These are phyloP conservation scores for Tephrocybe rancida DNA, from an alignment of 768 basidiomycete species.

Conservation along the genomic window DNA sequence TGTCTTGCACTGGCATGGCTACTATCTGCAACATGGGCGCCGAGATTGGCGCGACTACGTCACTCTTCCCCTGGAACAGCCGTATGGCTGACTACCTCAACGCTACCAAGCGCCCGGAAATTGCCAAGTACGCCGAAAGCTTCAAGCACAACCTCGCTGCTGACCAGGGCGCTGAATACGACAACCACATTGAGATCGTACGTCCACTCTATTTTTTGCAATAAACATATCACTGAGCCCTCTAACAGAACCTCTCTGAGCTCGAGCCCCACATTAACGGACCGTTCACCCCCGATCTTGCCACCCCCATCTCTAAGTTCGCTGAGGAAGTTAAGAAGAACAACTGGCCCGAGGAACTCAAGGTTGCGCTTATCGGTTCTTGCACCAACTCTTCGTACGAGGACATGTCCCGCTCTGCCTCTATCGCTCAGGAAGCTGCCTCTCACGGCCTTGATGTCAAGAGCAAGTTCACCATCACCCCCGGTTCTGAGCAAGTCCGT, in stretches of 20 bases:
- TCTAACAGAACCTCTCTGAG: conserved; percentile 81
- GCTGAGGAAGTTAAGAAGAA: conserved; percentile 91
- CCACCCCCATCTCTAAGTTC: conserved; percentile 97
- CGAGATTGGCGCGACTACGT: conserved; percentile 98
- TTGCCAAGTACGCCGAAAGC: conserved; percentile 84
- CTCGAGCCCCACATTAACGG: conserved; percentile 99
- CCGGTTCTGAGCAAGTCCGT: conserved; percentile 97
- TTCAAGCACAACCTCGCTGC: conserved; percentile 92
- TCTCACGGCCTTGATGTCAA: conserved; percentile 85
- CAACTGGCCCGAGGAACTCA: conserved; percentile 95
- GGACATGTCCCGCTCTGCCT: conserved; percentile 98
- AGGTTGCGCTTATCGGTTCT: conserved; percentile 96
- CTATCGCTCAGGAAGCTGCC: conserved; percentile 88
- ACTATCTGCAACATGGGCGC: conserved; percentile 99
- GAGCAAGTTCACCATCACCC: conserved; percentile 97
- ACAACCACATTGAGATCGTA: conserved; percentile 91
- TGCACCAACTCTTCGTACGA: conserved; percentile 99
- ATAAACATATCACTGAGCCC: conserved; percentile 8
- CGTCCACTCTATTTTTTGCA: conserved; percentile 27
- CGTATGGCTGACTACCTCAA: conserved; percentile 94
- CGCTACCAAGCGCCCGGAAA: conserved; percentile 90
- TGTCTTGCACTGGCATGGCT: conserved; percentile 99
- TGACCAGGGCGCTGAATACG: conserved; percentile 90
- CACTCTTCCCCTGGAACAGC: conserved; percentile 96
- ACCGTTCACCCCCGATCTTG: conserved; percentile 99